Evolutionary conservation across 73 alveolate genomes (phyloP).

Genomic region (Paramecium octaurelia): DNA sequence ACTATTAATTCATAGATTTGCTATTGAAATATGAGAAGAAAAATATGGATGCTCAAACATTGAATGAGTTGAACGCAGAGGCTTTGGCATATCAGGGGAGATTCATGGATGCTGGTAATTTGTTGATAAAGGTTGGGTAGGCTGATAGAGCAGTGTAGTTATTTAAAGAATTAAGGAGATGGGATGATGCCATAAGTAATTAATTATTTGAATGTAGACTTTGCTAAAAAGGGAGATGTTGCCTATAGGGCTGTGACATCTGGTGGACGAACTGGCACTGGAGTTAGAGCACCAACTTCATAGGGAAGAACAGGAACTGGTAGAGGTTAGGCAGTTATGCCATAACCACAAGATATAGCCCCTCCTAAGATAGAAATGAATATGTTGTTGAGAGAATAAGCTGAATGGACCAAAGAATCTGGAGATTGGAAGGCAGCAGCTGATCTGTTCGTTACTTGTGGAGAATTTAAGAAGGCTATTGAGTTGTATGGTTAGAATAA

Average conservation of each 20-base stretch:
- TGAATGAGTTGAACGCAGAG: neutral
- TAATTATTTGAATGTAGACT: neutral
- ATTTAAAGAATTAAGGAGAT: conserved; percentile 5
- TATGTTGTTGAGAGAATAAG: conserved; percentile 19
- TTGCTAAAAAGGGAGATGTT: conserved; percentile 1
- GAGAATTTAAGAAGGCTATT: neutral
- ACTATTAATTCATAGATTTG: neutral
- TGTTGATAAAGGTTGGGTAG: neutral
- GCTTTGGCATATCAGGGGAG: conserved; percentile 19
- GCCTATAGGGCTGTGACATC: neutral
- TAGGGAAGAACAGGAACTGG: neutral
- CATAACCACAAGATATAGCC: neutral
- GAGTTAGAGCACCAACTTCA: neutral
- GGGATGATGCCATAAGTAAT: conserved; percentile 48
- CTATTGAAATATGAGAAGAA: neutral
- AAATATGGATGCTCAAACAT: neutral
- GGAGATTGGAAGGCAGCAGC: conserved; percentile 56
- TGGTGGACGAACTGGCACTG: conserved; percentile 31
- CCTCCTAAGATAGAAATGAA: conserved; percentile 41
- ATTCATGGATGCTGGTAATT: conserved; percentile 46
- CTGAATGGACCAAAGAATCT: conserved; percentile 42
- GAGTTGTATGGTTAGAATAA: conserved; percentile 34
- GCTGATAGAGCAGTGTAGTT: conserved; percentile 29
- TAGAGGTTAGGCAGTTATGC: neutral
- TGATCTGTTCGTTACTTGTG: conserved; percentile 11